Percentiles rank a stretch among this genome's conserved stretches.
These are phyloP conservation scores for Alternaria novae-zelandiae DNA, from an alignment of 2,329 filamentous ascomycete genomes.

Conservation along the genomic window DNA sequence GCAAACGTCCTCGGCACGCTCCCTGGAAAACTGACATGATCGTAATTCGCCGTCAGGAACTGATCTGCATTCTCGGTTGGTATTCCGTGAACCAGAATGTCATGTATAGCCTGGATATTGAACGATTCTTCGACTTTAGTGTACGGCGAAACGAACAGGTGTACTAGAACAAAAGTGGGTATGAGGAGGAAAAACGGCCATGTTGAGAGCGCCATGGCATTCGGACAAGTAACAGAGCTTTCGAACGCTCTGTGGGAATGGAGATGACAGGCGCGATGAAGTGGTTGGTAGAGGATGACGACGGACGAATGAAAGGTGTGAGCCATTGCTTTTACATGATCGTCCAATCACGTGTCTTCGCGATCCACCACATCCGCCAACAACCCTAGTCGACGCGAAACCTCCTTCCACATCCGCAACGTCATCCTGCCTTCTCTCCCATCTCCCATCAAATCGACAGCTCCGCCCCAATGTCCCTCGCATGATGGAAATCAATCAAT, in stretches of 20 bases:
- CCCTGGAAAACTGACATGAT: conserved; percentile 89
- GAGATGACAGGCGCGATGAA: background rate
- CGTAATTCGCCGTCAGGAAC: conserved; percentile 71
- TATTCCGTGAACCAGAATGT: conserved; percentile 82
- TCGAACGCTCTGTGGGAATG: background rate
- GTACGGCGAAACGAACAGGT: conserved; percentile 79
- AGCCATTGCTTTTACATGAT: background rate
- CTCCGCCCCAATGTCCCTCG: background rate
- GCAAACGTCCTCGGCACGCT: conserved; percentile 91
- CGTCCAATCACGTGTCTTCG: conserved; percentile 34
- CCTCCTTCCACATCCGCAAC: background rate
- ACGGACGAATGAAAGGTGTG: conserved; percentile 4
- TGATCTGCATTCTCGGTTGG: conserved; percentile 63
- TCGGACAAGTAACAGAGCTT: background rate
- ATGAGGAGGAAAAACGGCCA: conserved; percentile 42
- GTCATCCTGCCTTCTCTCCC: background rate
- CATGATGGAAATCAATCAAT: conserved; percentile 43
- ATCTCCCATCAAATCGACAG: background rate
- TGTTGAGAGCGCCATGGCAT: conserved; percentile 29
- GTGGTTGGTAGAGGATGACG: background rate
- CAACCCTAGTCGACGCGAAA: conserved; percentile 1
- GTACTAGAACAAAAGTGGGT: conserved; percentile 57
- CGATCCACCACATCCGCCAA: conserved; percentile 2
- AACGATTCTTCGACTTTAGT: conserved; percentile 99
- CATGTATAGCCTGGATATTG: conserved; percentile 92